Evolutionary conservation across 306 rosid genomes (phyloP).

Genomic region (Biancaea sappan): DNA sequence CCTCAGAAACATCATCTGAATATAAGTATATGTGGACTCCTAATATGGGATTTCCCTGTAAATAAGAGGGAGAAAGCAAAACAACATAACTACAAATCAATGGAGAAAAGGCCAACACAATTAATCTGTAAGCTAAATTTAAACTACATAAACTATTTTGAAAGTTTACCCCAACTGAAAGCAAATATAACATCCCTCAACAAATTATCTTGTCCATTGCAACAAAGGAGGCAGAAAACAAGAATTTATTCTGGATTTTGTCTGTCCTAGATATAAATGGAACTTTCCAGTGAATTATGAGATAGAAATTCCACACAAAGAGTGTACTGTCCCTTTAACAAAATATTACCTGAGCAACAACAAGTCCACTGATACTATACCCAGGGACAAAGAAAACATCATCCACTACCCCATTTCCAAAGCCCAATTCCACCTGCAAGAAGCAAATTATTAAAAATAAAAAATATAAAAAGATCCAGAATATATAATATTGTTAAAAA

Average conservation of each 20-base stretch:
- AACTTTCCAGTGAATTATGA: slow-evolving; percentile 17
- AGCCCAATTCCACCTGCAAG: slow-evolving; percentile 86
- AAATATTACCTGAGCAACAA: slow-evolving; percentile 92
- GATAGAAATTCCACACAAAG: slow-evolving; percentile 1
- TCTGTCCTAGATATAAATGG: background rate
- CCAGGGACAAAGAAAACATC: slow-evolving; percentile 87
- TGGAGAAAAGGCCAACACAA: background rate
- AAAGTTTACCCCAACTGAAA: slow-evolving; percentile 21
- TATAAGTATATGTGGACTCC: slow-evolving; percentile 88
- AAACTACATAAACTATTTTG: slow-evolving; percentile 19
- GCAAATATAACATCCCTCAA: slow-evolving; percentile 27
- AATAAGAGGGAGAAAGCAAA: slow-evolving; percentile 28
- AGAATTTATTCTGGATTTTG: slow-evolving; percentile 27
- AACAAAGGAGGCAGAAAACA: slow-evolving; percentile 35
- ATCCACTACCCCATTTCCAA: slow-evolving; percentile 70
- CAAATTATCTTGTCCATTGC: background rate
- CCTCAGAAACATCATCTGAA: slow-evolving; percentile 83
- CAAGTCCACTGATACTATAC: slow-evolving; percentile 74
- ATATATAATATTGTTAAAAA: slow-evolving; percentile 27
- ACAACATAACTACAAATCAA: slow-evolving; percentile 29
- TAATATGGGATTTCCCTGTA: slow-evolving; percentile 91
- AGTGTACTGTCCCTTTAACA: slow-evolving; percentile 12
- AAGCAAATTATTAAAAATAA: slow-evolving; percentile 32
- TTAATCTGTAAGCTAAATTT: slow-evolving; percentile 1
- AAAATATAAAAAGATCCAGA: slow-evolving; percentile 27